Conservation (phyloP, 1,284 basidiomycete genomes). For the Xerocomus nothofagi region DNA sequence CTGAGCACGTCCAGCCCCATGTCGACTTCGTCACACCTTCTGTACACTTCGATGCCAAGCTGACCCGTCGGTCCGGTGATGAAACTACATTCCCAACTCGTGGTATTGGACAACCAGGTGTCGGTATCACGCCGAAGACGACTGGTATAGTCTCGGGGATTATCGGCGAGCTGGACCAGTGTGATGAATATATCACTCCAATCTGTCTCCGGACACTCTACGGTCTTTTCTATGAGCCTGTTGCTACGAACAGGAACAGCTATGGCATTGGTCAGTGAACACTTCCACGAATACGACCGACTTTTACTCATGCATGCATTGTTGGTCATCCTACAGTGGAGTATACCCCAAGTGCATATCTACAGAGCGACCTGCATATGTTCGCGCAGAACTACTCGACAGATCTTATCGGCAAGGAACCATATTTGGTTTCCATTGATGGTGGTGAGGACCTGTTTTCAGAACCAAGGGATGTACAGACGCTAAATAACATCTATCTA, state of each 20-base stretch:
- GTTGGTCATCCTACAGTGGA: no score
- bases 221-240: no score
- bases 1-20: slow-evolving; percentile 42
- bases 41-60: slow-evolving; percentile 38
- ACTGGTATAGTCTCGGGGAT: no score
- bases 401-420: background rate
- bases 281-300: no score
- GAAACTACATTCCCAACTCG: background rate
- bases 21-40: slow-evolving; percentile 47
- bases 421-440: background rate
- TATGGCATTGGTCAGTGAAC: no score
- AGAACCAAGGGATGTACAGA: background rate
- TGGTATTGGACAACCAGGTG: slow-evolving; percentile 33
- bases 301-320: no score
- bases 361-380: no score
- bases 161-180: no score
- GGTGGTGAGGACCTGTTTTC: background rate
- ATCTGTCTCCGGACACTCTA: no score
- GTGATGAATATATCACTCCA: no score
- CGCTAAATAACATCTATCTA: background rate
- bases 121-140: background rate
- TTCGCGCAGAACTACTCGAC: background rate
- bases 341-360: no score
- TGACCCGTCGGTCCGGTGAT: slow-evolving; percentile 8
- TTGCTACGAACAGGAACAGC: no score